Conservation (phyloP, 371 early-diverging fungal genomes). For the Mucor saturninus region DNA sequence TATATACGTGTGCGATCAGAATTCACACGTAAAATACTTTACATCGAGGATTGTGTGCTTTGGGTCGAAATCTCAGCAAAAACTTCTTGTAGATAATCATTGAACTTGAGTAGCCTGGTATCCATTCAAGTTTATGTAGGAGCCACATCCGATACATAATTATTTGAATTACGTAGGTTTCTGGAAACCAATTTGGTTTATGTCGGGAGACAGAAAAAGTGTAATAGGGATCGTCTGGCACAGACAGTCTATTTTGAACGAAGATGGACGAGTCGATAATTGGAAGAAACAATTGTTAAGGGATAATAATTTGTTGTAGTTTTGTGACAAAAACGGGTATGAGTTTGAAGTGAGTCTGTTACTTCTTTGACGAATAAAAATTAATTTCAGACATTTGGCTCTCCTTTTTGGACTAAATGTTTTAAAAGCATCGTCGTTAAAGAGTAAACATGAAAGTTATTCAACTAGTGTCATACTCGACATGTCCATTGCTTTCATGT, state of each 20-base stretch:
- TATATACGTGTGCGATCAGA: constrained; percentile 47
- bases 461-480: too few relatives aligned
- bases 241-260: constrained; percentile 48
- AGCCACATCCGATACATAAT: constrained; percentile 38
- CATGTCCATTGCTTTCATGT: too few relatives aligned
- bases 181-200: constrained; percentile 41
- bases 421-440: too few relatives aligned
- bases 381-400: too few relatives aligned
- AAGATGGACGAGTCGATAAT: constrained; percentile 39
- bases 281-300: constrained; percentile 34
- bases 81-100: constrained; percentile 49
- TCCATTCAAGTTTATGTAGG: constrained; percentile 52
- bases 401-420: too few relatives aligned
- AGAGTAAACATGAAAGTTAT: too few relatives aligned
- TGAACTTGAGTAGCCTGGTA: constrained; percentile 51
- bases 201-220: constrained; percentile 36
- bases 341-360: too few relatives aligned
- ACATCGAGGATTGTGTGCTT: constrained; percentile 50
- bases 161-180: constrained; percentile 40
- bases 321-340: too few relatives aligned
- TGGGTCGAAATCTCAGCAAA: constrained; percentile 48
- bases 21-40: constrained; percentile 37
- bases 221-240: constrained; percentile 47
- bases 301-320: neutral
- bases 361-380: too few relatives aligned